Base-by-base conservation (phyloP, 116 monocot genomes). In the Thalassia testudinum region DNA sequence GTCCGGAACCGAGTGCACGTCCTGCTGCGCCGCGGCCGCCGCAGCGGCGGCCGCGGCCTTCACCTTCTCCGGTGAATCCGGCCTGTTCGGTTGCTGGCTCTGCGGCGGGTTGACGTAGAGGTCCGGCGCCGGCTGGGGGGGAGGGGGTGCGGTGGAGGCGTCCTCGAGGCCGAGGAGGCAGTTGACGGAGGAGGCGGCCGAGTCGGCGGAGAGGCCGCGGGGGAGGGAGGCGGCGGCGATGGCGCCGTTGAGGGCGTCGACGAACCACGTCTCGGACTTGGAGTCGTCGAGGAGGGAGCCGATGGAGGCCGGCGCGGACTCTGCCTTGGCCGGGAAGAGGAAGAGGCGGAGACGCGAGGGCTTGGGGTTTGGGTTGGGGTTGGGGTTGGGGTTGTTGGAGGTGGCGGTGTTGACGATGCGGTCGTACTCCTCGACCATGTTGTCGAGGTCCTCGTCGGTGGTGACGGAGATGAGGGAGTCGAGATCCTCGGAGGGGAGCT, bases 381-480 rank as follows among this genome's bases (percentile, higher is more conserved):
- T 25, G 54, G 18, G 5, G 7, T 0, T 14, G 21, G 20, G 25
- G 22, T 16, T 23, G 20, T 5, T 40, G 1, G n/a, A 23, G 26
- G 19, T 43, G 0, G 67, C 37, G 70, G 25, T 21, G 72, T 24
- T 12, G 60, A 23, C 30, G 59, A 80, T 57, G 27, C 90, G 80
- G 21, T 90, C 90, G 75, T 75, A 75, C 73, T 90, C 90, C 12
- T 90, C 90, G 65, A 90, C 56, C 81, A 90, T 80, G 69, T 90
- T 84, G 12, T 90, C 90, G 34, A 84, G 78, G 51, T 90, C 90
- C 55, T 90, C 90, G 54, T 90, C 90, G 45, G 84, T 75, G 52
- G 90, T 59, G 50, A 90, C 67, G 50, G 90, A 84, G 68, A 90
- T 80, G 27, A 90, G 72, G 29, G 90, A 80, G 54, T 90, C 90